phyloP scores from a whole-genome alignment of 176 grass and related monocot genomes.

The Juncus inflexus region DNA sequence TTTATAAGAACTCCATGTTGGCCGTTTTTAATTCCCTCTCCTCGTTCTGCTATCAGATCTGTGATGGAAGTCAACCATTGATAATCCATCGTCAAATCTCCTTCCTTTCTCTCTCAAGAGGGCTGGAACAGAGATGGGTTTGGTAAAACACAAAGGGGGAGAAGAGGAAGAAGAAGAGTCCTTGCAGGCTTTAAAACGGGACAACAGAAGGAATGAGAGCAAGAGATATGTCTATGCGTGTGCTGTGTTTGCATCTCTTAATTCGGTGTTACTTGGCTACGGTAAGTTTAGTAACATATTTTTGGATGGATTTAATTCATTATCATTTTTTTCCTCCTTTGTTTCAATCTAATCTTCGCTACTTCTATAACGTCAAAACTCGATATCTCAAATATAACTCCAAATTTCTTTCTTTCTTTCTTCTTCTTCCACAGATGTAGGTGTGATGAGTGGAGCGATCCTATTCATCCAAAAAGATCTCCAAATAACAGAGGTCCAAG shows the following conservation, averaged over 20 bases:
- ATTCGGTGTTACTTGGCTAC: slow-evolving; percentile 35
- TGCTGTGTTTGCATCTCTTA: slow-evolving; percentile 24
- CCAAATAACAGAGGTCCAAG: slow-evolving; percentile 53
- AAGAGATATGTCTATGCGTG: slow-evolving; percentile 33
- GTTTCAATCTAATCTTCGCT: not conserved
- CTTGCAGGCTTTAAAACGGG: not conserved
- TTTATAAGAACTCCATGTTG: not conserved
- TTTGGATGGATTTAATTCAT: not conserved
- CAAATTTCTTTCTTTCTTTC: too few species aligned
- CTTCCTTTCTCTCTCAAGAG: not conserved
- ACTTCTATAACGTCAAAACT: too few species aligned
- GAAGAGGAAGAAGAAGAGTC: slow-evolving; percentile 14
- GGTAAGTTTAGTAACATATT: slow-evolving; percentile 13
- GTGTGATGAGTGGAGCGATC: slow-evolving; percentile 75
- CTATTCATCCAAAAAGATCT: slow-evolving; percentile 84
- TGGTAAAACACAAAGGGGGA: slow-evolving; percentile 16
- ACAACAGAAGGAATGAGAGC: slow-evolving; percentile 20
- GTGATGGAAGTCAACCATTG: slow-evolving; percentile 19
- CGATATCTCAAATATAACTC: too few species aligned
- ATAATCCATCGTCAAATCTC: not conserved
- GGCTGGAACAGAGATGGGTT: slow-evolving; percentile 1
- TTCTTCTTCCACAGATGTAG: slow-evolving; percentile 36
- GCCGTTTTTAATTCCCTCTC: slow-evolving; percentile 11
- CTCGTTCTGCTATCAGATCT: slow-evolving; percentile 10
- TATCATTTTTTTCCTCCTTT: not conserved